Evolutionary conservation across 768 basidiomycete genomes (phyloP).

Genomic region (Podaxis mareebaensis): DNA sequence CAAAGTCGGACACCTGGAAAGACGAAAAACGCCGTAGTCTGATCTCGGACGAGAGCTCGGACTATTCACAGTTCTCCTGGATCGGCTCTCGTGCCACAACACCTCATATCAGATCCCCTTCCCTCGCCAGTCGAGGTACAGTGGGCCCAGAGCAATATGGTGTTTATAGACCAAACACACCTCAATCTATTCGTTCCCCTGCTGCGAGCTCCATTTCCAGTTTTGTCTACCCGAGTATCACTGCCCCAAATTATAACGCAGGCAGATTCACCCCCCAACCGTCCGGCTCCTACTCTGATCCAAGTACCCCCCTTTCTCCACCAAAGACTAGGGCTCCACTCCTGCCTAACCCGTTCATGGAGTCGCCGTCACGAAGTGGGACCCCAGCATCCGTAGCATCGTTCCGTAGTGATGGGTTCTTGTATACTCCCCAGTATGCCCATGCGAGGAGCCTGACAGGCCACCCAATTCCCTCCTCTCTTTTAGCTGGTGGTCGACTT

Average conservation of each 20-base stretch:
- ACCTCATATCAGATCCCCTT: constrained; percentile 6
- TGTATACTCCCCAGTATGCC: neutral
- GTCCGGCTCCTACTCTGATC: neutral
- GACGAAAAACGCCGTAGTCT: constrained; percentile 21
- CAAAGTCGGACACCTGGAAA: constrained; percentile 16
- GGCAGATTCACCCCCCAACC: neutral
- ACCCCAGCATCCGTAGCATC: constrained; percentile 24
- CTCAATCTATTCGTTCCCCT: constrained; percentile 13
- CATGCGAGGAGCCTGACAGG: neutral
- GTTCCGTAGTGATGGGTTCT: constrained; percentile 14
- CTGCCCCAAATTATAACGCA: neutral
- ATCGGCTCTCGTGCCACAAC: constrained; percentile 3
- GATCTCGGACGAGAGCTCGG: constrained; percentile 22
- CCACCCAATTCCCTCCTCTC: neutral
- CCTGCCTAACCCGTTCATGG: constrained; percentile 23
- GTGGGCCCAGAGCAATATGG: constrained; percentile 1
- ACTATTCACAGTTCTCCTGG: constrained; percentile 25
- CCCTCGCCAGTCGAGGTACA: constrained; percentile 9
- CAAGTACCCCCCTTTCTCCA: neutral
- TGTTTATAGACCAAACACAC: constrained; percentile 17
- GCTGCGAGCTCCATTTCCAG: constrained; percentile 15
- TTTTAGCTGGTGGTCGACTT: neutral
- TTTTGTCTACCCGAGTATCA: neutral
- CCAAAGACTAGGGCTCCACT: neutral
- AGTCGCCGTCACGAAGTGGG: constrained; percentile 15